Base-by-base conservation (phyloP, 129 eudicot genomes). In the Pseudognaphalium luteoalbum region DNA sequence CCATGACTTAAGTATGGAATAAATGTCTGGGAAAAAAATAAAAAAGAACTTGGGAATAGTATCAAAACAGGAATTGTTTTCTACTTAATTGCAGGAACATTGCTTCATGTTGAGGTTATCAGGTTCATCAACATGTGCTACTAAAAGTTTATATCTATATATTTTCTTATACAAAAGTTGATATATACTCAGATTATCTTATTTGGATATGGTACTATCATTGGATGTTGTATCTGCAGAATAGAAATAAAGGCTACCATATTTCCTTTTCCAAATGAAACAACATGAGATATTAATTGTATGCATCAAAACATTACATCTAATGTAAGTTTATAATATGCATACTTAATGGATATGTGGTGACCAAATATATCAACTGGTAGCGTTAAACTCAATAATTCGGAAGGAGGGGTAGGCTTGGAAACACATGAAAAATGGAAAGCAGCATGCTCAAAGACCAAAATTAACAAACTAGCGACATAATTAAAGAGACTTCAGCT, bases 61-160 rank as follows among this genome's bases (percentile, higher is more conserved):
- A 66, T 44, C 28, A 21, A 32, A 15, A 33, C 57, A 66, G 20
- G 54, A 66, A 70, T 52, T 33, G 41, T 44, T 66, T 66, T 61
- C 21, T 32, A 17, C 22, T 51, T n/a, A n/a, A n/a, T n/a, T 47
- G 28, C 51, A 71, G 52, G 44, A 39, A 63, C 66, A 33, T 79
- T 79, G 82, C 78, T 79, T 71, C 82, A 79, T 71, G 33, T 33
- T n/a, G 58, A 63, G 78, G 82, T 57, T 34, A 78, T 56, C 59
- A 21, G 9, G 39, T 19, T 56, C 57, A 35, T 68, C 60, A 68
- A 39, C 69, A 59, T 77, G 60, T 20, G 52, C 66, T 44, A 29
- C 37, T 22, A 25, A 25, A 25, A 25, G 28, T 25, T 2, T 4
- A 28, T 60, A 20, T 19, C 33, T 28, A 10, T 6, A 10, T 28